These are phyloP conservation scores for Papilionanthe hybrid DNA, from an alignment of 116 monocot genomes.

Conservation along the genomic window DNA sequence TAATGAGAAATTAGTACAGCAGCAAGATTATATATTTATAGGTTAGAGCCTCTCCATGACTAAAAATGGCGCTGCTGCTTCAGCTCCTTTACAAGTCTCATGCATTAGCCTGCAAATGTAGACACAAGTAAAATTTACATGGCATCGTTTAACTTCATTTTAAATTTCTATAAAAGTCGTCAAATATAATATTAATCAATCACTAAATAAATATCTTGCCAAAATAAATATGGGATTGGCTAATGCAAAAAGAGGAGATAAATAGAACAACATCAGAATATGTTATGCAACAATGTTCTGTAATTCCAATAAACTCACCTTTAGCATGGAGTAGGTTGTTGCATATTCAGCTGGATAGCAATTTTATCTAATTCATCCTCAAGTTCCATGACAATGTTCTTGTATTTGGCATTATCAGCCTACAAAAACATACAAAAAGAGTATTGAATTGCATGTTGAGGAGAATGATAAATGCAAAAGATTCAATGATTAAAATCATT, in stretches of 20 bases:
- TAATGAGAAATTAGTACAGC: background rate
- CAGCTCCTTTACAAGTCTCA: background rate
- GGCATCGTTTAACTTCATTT: no score
- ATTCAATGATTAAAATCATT: background rate
- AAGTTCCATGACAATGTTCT: slow-evolving; percentile 54
- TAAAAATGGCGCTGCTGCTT: background rate
- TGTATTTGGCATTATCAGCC: slow-evolving; percentile 61
- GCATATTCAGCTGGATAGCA: slow-evolving; percentile 59
- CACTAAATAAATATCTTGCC: no score
- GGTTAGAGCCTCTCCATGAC: background rate
- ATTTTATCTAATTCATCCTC: slow-evolving; percentile 68
- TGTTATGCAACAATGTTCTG: background rate
- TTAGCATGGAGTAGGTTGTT: slow-evolving; percentile 54
- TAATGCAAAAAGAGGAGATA: no score
- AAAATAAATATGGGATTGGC: no score
- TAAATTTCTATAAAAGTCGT: no score
- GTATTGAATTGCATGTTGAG: slow-evolving; percentile 1
- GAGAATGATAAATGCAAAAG: background rate
- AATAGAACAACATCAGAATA: slow-evolving; percentile 6
- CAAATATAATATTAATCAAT: no score
- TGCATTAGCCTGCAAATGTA: background rate
- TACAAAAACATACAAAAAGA: slow-evolving; percentile 20
- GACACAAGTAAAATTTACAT: background rate
- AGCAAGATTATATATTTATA: background rate
- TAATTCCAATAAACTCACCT: background rate